Conservation (phyloP, 2,329 filamentous ascomycete genomes). For the Westerdykella sp. region DNA sequence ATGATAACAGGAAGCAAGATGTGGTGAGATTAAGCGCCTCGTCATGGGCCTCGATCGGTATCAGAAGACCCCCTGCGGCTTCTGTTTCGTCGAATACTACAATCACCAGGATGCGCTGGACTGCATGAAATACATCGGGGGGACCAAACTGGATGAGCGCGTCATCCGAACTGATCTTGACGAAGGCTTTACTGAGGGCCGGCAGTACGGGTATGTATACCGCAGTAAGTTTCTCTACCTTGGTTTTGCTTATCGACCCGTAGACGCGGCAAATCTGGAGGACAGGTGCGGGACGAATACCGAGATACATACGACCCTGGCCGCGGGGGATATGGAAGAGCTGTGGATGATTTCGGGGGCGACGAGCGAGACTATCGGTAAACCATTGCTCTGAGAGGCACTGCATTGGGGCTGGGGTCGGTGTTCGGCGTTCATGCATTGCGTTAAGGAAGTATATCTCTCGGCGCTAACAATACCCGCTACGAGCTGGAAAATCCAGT, state of each 20-base stretch:
- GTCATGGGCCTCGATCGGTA: conserved; percentile 97
- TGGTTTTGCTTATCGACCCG: conserved; percentile 9
- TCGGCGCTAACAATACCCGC: conserved; percentile 1
- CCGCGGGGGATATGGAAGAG: conserved; percentile 79
- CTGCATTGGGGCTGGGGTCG: conserved; percentile 1
- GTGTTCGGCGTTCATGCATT: conserved; percentile 7
- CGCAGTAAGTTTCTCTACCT: neutral
- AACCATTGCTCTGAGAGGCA: conserved; percentile 4
- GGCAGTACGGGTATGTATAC: conserved; percentile 70
- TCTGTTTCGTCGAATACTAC: conserved; percentile 99
- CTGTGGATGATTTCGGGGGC: conserved; percentile 51
- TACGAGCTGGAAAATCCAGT: neutral
- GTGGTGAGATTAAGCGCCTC: conserved; percentile 95
- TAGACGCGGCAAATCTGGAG: conserved; percentile 82
- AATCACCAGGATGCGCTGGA: conserved; percentile 95
- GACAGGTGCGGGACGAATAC: conserved; percentile 96
- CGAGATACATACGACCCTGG: conserved; percentile 95
- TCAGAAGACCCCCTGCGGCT: conserved; percentile 95
- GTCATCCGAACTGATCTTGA: conserved; percentile 94
- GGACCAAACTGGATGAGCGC: conserved; percentile 95
- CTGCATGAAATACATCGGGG: conserved; percentile 97
- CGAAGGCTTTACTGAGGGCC: conserved; percentile 89
- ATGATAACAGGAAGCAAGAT: conserved; percentile 36
- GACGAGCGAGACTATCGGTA: conserved; percentile 27
- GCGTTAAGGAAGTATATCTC: neutral